Conservation (phyloP, 2,329 filamentous ascomycete genomes). For the Aspergillus brasiliensis region DNA sequence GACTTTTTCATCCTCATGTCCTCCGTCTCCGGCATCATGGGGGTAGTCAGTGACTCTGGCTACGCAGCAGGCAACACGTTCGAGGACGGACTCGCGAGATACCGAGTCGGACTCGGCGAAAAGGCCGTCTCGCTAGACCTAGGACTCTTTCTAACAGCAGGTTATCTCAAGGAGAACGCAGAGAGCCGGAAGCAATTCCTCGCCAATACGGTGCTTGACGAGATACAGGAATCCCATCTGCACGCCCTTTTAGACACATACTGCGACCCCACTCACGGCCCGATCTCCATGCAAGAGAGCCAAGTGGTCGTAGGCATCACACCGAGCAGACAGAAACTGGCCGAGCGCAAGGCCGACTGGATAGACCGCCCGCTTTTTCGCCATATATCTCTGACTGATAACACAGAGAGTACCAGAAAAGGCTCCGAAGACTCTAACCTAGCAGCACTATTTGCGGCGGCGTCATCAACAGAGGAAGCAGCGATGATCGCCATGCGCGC, state of each 20-base stretch:
- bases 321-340: neutral
- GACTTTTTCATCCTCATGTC: slow-evolving; percentile 45
- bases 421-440: neutral
- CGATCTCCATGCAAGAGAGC: neutral
- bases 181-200: neutral
- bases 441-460: slow-evolving; percentile 2
- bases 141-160: slow-evolving; percentile 30
- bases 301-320: slow-evolving; percentile 11
- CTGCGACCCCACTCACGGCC: slow-evolving; percentile 3
- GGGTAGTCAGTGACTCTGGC: slow-evolving; percentile 46
- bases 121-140: slow-evolving; percentile 19
- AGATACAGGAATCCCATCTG: slow-evolving; percentile 23
- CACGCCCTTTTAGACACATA: slow-evolving; percentile 13
- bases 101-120: slow-evolving; percentile 23
- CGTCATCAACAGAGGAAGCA: slow-evolving; percentile 4
- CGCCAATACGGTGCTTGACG: slow-evolving; percentile 10
- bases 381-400: neutral
- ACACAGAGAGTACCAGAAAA: neutral
- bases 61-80: slow-evolving; percentile 42
- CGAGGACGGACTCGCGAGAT: slow-evolving; percentile 34
- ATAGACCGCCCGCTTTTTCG: slow-evolving; percentile 7
- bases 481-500: slow-evolving; percentile 18
- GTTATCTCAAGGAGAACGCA: slow-evolving; percentile 22
- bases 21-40: slow-evolving; percentile 43
- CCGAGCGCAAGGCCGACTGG: slow-evolving; percentile 8